phyloP scores from a whole-genome alignment of 176 grass and related monocot species.

The Eragrostis nindensis region DNA sequence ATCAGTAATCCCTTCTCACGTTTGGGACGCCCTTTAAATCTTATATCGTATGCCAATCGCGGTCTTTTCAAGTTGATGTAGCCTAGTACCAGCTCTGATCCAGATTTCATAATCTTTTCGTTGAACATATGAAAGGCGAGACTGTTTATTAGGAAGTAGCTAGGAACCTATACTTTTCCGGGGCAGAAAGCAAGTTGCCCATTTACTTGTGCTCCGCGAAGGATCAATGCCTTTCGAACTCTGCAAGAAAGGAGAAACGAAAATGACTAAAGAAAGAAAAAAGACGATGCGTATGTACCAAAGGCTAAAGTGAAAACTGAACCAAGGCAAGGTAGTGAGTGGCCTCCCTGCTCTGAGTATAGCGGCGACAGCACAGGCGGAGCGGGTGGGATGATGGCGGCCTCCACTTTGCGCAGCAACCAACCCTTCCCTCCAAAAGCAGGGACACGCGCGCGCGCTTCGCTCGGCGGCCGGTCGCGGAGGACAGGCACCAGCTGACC shows the following conservation, averaged over 20 bases:
- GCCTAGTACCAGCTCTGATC: too few relatives aligned
- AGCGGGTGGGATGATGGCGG: constrained; percentile 14
- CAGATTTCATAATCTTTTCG: too few relatives aligned
- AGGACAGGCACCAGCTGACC: neutral
- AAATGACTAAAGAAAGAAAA: neutral
- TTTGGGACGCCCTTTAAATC: neutral
- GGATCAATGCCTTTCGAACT: neutral
- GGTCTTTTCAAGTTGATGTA: too few relatives aligned
- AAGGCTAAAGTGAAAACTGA: neutral
- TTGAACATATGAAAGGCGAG: too few relatives aligned
- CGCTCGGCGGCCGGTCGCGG: neutral
- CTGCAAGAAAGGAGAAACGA: neutral
- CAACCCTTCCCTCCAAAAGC: constrained; percentile 38
- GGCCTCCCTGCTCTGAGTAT: neutral
- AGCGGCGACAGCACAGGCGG: neutral
- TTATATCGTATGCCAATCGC: too few relatives aligned
- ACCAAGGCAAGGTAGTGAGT: neutral
- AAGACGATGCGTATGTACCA: neutral
- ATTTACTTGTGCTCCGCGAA: neutral
- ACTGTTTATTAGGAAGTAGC: neutral
- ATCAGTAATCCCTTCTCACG: neutral
- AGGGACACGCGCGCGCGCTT: neutral
- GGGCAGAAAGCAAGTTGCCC: neutral
- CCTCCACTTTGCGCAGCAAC: constrained; percentile 15
- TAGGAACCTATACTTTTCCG: neutral